These are phyloP conservation scores for Chaetomidium leptoderma DNA, from an alignment of 495 filamentous ascomycete species.

Conservation along the genomic window DNA sequence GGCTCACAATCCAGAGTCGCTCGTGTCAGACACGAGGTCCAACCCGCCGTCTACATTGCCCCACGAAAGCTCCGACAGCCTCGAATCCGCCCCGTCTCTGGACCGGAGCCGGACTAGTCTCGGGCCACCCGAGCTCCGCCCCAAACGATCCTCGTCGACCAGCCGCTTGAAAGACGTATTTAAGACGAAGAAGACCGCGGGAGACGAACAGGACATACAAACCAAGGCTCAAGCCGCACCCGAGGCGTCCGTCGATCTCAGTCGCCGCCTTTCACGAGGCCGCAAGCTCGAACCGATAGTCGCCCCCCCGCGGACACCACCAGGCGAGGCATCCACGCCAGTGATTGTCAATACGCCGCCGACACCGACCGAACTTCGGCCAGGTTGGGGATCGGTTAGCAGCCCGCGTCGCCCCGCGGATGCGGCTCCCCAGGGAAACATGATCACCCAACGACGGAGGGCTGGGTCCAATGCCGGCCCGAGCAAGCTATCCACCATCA, in stretches of 20 bases:
- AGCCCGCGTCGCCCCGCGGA: slow-evolving; percentile 35
- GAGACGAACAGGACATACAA: slow-evolving; percentile 21
- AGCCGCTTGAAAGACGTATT: slow-evolving; percentile 47
- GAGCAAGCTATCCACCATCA: slow-evolving; percentile 82
- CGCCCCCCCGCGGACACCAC: slow-evolving; percentile 42
- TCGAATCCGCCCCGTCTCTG: slow-evolving; percentile 24
- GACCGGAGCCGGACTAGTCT: slow-evolving; percentile 31
- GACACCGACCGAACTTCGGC: slow-evolving; percentile 46
- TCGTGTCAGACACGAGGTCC: slow-evolving; percentile 27
- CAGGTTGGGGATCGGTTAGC: slow-evolving; percentile 20
- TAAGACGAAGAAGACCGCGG: slow-evolving; percentile 33
- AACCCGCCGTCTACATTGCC: slow-evolving; percentile 20
- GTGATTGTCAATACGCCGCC: slow-evolving; percentile 56
- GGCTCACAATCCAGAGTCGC: slow-evolving; percentile 43
- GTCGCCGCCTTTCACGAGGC: slow-evolving; percentile 30
- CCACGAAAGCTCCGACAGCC: slow-evolving; percentile 24
- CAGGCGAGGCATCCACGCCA: slow-evolving; percentile 39
- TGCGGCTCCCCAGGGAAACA: slow-evolving; percentile 54
- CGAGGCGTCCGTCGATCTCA: slow-evolving; percentile 14
- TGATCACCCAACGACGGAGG: slow-evolving; percentile 60
- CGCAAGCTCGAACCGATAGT: slow-evolving; percentile 37
- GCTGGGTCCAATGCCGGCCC: slow-evolving; percentile 70
- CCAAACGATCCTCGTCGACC: slow-evolving; percentile 42
- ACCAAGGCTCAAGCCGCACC: not conserved
- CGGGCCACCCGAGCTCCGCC: slow-evolving; percentile 32